Percentiles rank a stretch among this genome's conserved stretches.
phyloP scores from a whole-genome alignment of 1,139 yeast genomes.

The Blastobotrys buckinghamii region DNA sequence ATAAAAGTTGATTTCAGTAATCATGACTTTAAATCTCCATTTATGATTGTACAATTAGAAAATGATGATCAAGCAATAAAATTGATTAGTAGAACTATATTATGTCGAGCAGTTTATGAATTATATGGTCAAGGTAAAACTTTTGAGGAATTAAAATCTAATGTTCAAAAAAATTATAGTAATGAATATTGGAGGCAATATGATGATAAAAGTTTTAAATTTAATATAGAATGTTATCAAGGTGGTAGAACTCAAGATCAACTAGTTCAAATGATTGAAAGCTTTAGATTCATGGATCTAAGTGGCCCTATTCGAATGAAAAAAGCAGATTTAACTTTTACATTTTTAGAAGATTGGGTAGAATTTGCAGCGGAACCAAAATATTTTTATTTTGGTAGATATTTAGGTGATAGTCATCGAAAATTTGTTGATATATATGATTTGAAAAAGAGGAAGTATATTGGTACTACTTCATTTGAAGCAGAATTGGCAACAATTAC shows the following conservation, averaged over 20 bases:
- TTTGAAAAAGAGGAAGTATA: conserved; percentile 73
- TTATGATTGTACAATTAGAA: conserved; percentile 58
- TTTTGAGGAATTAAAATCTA: conserved; percentile 52
- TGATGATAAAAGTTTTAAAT: conserved; percentile 48
- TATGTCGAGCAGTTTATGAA: conserved; percentile 75
- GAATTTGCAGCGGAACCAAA: conserved; percentile 39
- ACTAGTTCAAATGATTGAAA: conserved; percentile 61
- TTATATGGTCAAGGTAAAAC: conserved; percentile 69
- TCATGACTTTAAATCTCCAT: conserved; percentile 61
- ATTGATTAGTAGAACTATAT: conserved; percentile 60
- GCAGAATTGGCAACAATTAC: conserved; percentile 70
- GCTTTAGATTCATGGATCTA: conserved; percentile 63
- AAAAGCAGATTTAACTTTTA: conserved; percentile 64
- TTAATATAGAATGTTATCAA: conserved; percentile 71
- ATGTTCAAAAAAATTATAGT: conserved; percentile 38
- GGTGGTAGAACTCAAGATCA: conserved; percentile 54
- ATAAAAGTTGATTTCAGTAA: conserved; percentile 53
- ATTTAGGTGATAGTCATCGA: conserved; percentile 61
- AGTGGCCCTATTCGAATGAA: conserved; percentile 77
- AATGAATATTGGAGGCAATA: conserved; percentile 22
- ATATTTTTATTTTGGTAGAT: conserved; percentile 67
- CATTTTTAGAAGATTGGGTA: conserved; percentile 68
- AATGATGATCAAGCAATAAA: conserved; percentile 60
- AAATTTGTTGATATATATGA: conserved; percentile 72
- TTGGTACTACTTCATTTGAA: conserved; percentile 96